Evolutionary conservation across 1,284 basidiomycete species (phyloP).

Genomic region (Apiotrichum porosum): DNA sequence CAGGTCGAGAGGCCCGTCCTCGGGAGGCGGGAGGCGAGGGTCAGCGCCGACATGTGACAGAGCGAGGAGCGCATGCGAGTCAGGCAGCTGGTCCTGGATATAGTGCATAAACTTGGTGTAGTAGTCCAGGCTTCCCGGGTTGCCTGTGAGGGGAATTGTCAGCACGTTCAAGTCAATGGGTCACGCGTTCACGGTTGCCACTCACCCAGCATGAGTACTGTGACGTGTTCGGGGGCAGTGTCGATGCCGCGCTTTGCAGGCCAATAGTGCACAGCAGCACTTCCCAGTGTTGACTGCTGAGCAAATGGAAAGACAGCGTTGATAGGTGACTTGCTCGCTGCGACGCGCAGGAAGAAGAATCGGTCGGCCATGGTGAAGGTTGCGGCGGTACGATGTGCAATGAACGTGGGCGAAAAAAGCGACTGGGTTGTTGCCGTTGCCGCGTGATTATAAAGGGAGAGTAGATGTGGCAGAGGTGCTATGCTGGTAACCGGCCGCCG

Average conservation of each 20-base stretch:
- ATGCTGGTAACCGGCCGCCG: too few relatives aligned
- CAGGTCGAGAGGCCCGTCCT: conserved; percentile 28
- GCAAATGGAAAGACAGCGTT: conserved; percentile 7
- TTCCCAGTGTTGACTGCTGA: conserved; percentile 3
- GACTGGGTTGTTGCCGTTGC: too few relatives aligned
- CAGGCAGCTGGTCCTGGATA: conserved; percentile 37
- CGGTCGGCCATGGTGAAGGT: conserved; percentile 17
- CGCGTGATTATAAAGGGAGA: too few relatives aligned
- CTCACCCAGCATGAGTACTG: conserved; percentile 39
- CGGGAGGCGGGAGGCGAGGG: conserved; percentile 12
- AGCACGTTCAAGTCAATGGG: background rate
- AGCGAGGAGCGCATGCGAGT: conserved; percentile 39
- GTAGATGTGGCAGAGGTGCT: too few relatives aligned
- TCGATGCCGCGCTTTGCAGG: conserved; percentile 18
- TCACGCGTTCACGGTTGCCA: background rate
- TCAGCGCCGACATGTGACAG: conserved; percentile 47
- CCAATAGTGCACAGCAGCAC: conserved; percentile 32
- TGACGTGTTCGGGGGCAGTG: conserved; percentile 23
- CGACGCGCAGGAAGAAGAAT: conserved; percentile 13
- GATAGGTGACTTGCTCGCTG: background rate
- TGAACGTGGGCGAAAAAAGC: too few relatives aligned
- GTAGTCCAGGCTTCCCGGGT: conserved; percentile 47
- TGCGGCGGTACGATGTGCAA: too few relatives aligned
- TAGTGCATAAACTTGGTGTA: conserved; percentile 43
- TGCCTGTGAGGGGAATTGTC: conserved; percentile 32